Conservation (phyloP, 1,139 yeast species). For the Yamadazyma dendronema region DNA sequence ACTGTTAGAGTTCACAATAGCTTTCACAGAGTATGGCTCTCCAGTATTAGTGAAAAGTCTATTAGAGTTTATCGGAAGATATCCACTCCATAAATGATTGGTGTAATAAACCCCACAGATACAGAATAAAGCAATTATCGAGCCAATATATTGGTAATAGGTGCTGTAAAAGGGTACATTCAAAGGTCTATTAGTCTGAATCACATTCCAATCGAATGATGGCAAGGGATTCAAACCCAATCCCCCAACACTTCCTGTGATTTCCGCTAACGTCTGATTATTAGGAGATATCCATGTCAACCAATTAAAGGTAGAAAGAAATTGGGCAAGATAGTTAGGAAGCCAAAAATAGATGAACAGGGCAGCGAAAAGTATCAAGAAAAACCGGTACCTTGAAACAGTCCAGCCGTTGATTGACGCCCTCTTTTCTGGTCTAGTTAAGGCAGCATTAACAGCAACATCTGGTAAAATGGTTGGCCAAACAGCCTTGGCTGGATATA, state of each 20-base stretch:
- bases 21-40: slow-evolving; percentile 35
- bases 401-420: slow-evolving; percentile 40
- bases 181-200: slow-evolving; percentile 25
- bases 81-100: slow-evolving; percentile 51
- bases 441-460: slow-evolving; percentile 54
- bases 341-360: slow-evolving; percentile 36
- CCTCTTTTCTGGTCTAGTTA: slow-evolving; percentile 41
- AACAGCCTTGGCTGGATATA: slow-evolving; percentile 54
- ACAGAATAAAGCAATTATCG: slow-evolving; percentile 39
- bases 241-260: slow-evolving; percentile 55
- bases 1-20: slow-evolving; percentile 37
- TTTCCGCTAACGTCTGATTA: slow-evolving; percentile 42
- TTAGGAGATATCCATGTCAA: slow-evolving; percentile 37
- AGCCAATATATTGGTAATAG: slow-evolving; percentile 41
- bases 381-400: slow-evolving; percentile 31
- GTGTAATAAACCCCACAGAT: slow-evolving; percentile 48
- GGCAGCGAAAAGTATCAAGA: slow-evolving; percentile 21
- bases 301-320: slow-evolving; percentile 37
- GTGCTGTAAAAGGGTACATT: slow-evolving; percentile 48
- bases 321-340: slow-evolving; percentile 32
- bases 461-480: slow-evolving; percentile 61
- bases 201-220: slow-evolving; percentile 48
- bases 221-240: slow-evolving; percentile 60
- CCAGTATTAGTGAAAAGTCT: slow-evolving; percentile 46
- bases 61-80: slow-evolving; percentile 55